Conservation (phyloP, 2,329 filamentous ascomycete genomes). For the Tothia fuscella region DNA sequence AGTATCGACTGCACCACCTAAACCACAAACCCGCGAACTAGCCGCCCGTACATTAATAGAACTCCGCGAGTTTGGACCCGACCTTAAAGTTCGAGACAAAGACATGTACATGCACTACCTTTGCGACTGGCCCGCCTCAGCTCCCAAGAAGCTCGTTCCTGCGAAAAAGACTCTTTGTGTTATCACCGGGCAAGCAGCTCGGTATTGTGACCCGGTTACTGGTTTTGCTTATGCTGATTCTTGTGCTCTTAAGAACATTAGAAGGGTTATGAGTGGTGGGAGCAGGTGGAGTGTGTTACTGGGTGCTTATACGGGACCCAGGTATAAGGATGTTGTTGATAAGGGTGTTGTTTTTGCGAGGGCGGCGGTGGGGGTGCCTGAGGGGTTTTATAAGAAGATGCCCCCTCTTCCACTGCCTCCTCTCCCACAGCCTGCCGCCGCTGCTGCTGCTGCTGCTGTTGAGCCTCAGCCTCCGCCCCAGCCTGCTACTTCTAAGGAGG, state of each 20-base stretch:
- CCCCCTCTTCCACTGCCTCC: no score
- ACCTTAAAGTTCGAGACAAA: not conserved
- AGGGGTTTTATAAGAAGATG: not conserved
- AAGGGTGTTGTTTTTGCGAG: no score
- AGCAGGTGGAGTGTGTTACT: constrained; percentile 74
- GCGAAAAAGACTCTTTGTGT: constrained; percentile 44
- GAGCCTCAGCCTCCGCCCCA: no score
- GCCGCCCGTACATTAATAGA: constrained; percentile 19
- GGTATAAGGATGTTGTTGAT: no score
- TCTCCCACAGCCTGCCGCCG: no score
- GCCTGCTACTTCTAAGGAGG: no score
- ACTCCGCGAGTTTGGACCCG: not conserved
- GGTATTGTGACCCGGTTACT: constrained; percentile 75
- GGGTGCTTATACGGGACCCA: constrained; percentile 16
- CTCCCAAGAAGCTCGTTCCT: not conserved
- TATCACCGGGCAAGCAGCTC: constrained; percentile 70
- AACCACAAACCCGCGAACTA: constrained; percentile 7
- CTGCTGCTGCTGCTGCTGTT: no score
- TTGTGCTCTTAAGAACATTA: constrained; percentile 71
- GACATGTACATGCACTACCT: not conserved
- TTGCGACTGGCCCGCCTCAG: not conserved
- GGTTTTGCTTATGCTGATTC: constrained; percentile 70
- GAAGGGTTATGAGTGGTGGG: constrained; percentile 57
- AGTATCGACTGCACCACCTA: constrained; percentile 6
- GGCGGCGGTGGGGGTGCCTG: not conserved